Evolutionary conservation across 768 basidiomycete genomes (phyloP).

Genomic region (Chalciporus pseudorubinellus): DNA sequence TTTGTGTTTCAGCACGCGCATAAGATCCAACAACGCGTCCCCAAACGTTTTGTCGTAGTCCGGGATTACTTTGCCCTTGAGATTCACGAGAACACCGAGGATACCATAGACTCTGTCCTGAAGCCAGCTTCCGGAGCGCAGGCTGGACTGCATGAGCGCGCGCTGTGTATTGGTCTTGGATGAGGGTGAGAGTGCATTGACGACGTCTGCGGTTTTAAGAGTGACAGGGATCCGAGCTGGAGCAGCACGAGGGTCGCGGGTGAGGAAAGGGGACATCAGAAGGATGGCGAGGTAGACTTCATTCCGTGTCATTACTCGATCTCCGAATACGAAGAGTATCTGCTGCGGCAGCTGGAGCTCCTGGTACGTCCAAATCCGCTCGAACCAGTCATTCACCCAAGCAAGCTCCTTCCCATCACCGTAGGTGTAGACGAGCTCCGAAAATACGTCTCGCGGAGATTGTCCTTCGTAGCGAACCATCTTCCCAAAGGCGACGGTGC

Average conservation of each 20-base stretch:
- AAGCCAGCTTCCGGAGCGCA: slow-evolving; percentile 4
- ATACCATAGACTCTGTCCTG: slow-evolving; percentile 11
- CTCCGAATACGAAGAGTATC: slow-evolving; percentile 13
- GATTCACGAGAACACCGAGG: slow-evolving; percentile 3
- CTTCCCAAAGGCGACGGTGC: slow-evolving; percentile 9
- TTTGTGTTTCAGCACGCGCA: background rate
- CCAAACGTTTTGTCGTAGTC: slow-evolving; percentile 1
- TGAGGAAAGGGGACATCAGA: too few species aligned
- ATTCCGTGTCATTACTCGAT: slow-evolving; percentile 2
- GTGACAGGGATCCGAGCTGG: background rate
- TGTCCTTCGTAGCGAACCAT: background rate
- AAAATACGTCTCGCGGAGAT: background rate
- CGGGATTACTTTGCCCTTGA: background rate
- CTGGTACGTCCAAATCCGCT: slow-evolving; percentile 15
- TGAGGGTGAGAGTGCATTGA: slow-evolving; percentile 8
- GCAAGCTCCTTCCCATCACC: slow-evolving; percentile 4
- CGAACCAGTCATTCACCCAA: slow-evolving; percentile 15
- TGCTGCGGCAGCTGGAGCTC: too few species aligned
- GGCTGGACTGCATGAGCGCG: slow-evolving; percentile 9
- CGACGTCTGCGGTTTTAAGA: slow-evolving; percentile 6
- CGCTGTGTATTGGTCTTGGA: slow-evolving; percentile 6
- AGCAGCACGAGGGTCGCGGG: too few species aligned
- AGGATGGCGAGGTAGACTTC: too few species aligned
- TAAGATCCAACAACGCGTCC: slow-evolving; percentile 3
- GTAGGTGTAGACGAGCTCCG: background rate